Conservation (phyloP, 352 stramenopile genomes). For the Saprolegnia diclina region DNA sequence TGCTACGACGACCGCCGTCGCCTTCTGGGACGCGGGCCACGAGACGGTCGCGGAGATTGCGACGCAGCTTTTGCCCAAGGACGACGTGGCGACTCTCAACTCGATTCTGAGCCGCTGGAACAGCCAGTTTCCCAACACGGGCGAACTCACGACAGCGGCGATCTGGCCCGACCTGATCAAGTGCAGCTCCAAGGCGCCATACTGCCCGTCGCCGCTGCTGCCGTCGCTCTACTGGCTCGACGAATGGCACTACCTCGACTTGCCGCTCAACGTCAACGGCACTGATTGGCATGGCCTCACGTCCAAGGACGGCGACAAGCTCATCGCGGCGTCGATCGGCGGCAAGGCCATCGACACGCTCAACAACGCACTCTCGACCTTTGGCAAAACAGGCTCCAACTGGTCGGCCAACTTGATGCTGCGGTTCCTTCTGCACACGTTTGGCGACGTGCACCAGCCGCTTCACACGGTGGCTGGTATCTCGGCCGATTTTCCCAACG, state of each 20-base stretch:
- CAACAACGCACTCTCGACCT: slow-evolving; percentile 42
- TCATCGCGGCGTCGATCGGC: slow-evolving; percentile 52
- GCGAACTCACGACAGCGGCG: slow-evolving; percentile 38
- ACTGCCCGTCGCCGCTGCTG: slow-evolving; percentile 32
- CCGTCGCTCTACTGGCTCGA: slow-evolving; percentile 50
- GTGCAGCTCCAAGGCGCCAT: slow-evolving; percentile 36
- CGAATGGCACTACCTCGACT: slow-evolving; percentile 66
- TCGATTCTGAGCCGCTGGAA: slow-evolving; percentile 40
- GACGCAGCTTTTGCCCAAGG: slow-evolving; percentile 40
- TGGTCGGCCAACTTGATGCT: slow-evolving; percentile 57
- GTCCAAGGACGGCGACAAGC: slow-evolving; percentile 30
- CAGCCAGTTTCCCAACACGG: slow-evolving; percentile 53
- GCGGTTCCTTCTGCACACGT: slow-evolving; percentile 66
- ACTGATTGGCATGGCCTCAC: slow-evolving; percentile 34
- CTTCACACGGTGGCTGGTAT: slow-evolving; percentile 51
- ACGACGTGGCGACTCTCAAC: slow-evolving; percentile 47
- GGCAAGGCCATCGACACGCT: slow-evolving; percentile 43
- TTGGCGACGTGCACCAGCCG: slow-evolving; percentile 52
- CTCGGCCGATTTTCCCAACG: slow-evolving; percentile 40
- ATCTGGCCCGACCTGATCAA: slow-evolving; percentile 62
- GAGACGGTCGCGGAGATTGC: slow-evolving; percentile 45
- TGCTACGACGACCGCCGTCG: too few species aligned
- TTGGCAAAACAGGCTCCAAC: slow-evolving; percentile 53
- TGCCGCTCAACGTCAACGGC: slow-evolving; percentile 52
- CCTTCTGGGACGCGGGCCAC: too few species aligned